Evolutionary conservation across 2,329 filamentous ascomycete species (phyloP), one percentile per base, ranked within the genome.

Genomic region (Penicillium sp.): DNA sequence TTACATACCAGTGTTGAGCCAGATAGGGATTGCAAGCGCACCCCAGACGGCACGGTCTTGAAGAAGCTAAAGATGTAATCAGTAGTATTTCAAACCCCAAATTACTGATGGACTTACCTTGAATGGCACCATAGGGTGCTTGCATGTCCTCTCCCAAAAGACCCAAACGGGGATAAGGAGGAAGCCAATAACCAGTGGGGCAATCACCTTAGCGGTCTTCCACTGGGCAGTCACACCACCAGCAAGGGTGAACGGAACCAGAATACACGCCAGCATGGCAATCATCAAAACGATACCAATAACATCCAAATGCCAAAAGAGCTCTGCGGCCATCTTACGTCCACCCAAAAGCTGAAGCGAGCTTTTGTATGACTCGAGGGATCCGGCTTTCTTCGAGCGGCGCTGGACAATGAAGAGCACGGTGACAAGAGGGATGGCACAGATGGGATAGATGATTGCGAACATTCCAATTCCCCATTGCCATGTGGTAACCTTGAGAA

Each of bases 401-500:
- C 72, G 77, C 10, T 77, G 74, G 13, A 84, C 80, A 38, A 83
- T 63, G 47, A 72, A 69, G 0, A 88, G 75, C 5, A 79, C 79
- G 38, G 78, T 58, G 63, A 87, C 70, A 0, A 87, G 74, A 1
- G 85, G 84, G 4, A 86, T 55, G 0, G 81, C 77, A 52, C 79
- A 81, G 7, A 83, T 72, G 1, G 84, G 81, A 62, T 83, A 86
- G 47, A 86, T 83, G 57, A 87, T 81, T 44, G 77, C 78, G 77
- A 82, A 87, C 83, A 87, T 87, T 58, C 84, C 85, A 22, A 85
- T 77, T 13, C 85, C 85, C 83, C 84, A 87, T 54, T 79, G 71
- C 85, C 85, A 88, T 1, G 75, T 79, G 0, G 81, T 82, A 2
- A 65, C 67, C 0, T 53, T 61, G 18, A 86, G 64, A 0, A 86